Percentiles rank a stretch among this genome's conserved stretches.
phyloP scores from a whole-genome alignment of 257 asterid genomes.

The Penstemon davidsonii region DNA sequence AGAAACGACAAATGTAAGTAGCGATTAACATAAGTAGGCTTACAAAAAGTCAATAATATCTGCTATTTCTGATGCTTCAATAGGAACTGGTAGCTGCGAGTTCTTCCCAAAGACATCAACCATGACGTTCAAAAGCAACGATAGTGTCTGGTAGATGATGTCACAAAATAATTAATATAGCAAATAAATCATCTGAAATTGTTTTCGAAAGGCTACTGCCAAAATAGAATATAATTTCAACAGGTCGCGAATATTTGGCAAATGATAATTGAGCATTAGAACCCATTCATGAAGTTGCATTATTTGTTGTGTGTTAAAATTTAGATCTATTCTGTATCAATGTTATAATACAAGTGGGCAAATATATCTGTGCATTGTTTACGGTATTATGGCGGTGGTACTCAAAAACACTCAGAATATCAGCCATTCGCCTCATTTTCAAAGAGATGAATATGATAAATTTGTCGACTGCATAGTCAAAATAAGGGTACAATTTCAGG shows the following conservation, averaged over 20 bases:
- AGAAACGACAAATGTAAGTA: background rate
- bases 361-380: background rate
- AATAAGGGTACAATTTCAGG: too few relatives aligned
- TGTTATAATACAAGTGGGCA: too few relatives aligned
- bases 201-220: background rate
- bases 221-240: background rate
- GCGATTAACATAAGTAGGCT: conserved; percentile 26
- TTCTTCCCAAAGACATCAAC: conserved; percentile 93
- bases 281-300: too few relatives aligned
- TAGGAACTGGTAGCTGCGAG: conserved; percentile 59
- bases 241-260: background rate
- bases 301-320: too few relatives aligned
- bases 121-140: conserved; percentile 68
- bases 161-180: conserved; percentile 1
- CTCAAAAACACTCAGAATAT: too few relatives aligned
- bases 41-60: conserved; percentile 88
- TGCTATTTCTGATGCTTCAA: conserved; percentile 82
- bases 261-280: background rate
- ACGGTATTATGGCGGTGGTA: background rate
- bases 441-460: too few relatives aligned
- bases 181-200: background rate
- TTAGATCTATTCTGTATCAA: too few relatives aligned
- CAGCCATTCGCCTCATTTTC: too few relatives aligned
- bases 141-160: conserved; percentile 50
- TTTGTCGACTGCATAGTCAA: too few relatives aligned